Conservation (phyloP, 2,329 filamentous ascomycete genomes). For the Penicillium sp. region DNA sequence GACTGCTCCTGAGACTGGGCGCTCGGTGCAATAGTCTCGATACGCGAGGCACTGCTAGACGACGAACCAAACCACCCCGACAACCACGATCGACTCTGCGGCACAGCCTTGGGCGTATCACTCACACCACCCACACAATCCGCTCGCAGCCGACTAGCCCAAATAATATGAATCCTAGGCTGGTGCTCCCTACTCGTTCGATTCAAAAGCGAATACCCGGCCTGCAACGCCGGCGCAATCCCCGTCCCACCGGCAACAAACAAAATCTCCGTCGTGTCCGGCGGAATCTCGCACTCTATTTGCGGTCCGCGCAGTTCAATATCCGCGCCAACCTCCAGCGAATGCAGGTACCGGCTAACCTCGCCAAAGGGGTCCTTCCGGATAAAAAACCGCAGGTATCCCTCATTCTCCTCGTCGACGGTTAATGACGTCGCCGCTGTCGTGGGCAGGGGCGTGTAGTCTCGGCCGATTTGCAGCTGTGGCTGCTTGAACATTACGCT, state of each 20-base stretch:
- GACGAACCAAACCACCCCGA: conserved; percentile 30
- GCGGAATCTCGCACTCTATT: conserved; percentile 65
- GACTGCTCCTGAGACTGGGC: conserved; percentile 13
- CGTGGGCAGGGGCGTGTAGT: conserved; percentile 79
- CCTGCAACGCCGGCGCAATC: conserved; percentile 85
- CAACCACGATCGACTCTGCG: conserved; percentile 31
- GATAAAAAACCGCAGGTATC: conserved; percentile 71
- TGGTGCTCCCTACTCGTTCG: conserved; percentile 32
- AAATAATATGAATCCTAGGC: conserved; percentile 71
- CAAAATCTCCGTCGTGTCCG: conserved; percentile 61
- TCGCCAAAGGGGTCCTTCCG: conserved; percentile 79
- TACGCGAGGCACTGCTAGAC: conserved; percentile 1
- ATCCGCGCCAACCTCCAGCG: conserved; percentile 61
- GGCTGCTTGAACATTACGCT: conserved; percentile 94
- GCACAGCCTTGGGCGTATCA: conserved; percentile 39
- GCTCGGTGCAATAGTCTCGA: neutral
- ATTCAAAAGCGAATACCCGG: conserved; percentile 61
- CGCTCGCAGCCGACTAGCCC: conserved; percentile 71
- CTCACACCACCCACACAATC: conserved; percentile 66
- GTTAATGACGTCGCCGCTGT: conserved; percentile 26
- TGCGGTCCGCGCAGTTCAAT: conserved; percentile 80
- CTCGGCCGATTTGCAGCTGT: conserved; percentile 84
- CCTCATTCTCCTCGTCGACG: conserved; percentile 34
- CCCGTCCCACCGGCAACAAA: conserved; percentile 93
- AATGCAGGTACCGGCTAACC: conserved; percentile 78